These are phyloP conservation scores for Aspergillus sp. DNA, from an alignment of 2,329 filamentous ascomycete species.

Conservation along the genomic window DNA sequence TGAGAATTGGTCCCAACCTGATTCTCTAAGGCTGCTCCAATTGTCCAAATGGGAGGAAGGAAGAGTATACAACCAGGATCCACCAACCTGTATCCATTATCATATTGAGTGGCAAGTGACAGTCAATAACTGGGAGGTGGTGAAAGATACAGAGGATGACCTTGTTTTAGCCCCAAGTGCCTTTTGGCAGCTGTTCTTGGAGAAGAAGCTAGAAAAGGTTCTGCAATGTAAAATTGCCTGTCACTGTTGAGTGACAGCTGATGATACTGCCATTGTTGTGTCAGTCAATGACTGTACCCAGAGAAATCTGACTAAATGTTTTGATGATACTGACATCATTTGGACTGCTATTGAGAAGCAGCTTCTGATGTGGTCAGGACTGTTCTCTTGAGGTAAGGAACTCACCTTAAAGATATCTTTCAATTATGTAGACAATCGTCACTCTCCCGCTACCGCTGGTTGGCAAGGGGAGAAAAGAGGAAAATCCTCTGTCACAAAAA, in stretches of 20 bases:
- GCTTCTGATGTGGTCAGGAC: slow-evolving; percentile 16
- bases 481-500: slow-evolving; percentile 7
- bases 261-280: slow-evolving; percentile 12
- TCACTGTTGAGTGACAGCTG: slow-evolving; percentile 1
- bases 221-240: slow-evolving; percentile 3
- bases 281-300: slow-evolving; percentile 17
- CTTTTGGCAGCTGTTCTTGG: slow-evolving; percentile 5
- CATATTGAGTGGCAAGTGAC: slow-evolving; percentile 18
- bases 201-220: slow-evolving; percentile 8
- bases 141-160: slow-evolving; percentile 7
- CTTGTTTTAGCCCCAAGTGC: slow-evolving; percentile 6
- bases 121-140: slow-evolving; percentile 4
- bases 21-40: background rate
- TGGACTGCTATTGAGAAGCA: slow-evolving; percentile 22
- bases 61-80: background rate
- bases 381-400: slow-evolving; percentile 21
- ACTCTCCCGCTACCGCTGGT: background rate
- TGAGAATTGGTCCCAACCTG: too few species aligned
- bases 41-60: slow-evolving; percentile 1
- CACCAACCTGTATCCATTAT: slow-evolving; percentile 2
- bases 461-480: slow-evolving; percentile 5
- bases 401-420: slow-evolving; percentile 22
- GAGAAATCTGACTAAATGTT: slow-evolving; percentile 21
- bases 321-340: slow-evolving; percentile 18
- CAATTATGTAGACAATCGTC: slow-evolving; percentile 14